Evolutionary conservation across 1,284 basidiomycete genomes (phyloP).

Genomic region (Coniferiporia weirii): DNA sequence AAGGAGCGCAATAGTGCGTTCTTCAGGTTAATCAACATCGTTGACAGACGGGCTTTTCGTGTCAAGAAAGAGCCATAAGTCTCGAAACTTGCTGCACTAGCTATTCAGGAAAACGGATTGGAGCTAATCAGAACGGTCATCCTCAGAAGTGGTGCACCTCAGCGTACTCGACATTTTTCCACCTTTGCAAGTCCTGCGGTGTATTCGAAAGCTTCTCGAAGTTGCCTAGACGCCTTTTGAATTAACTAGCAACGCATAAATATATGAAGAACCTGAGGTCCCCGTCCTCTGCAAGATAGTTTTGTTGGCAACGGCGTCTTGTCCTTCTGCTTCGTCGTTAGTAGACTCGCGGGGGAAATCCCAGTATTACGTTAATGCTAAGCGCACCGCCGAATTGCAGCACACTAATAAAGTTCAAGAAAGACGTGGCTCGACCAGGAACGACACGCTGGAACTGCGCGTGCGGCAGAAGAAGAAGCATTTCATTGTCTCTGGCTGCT

Average conservation of each 20-base stretch:
- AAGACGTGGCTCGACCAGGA: conserved; percentile 4
- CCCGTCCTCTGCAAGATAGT: conserved; percentile 4
- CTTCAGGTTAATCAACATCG: conserved; percentile 1
- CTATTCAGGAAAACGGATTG: conserved; percentile 8
- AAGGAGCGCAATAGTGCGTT: conserved; percentile 4
- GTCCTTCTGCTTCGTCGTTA: not conserved
- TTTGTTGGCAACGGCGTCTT: not conserved
- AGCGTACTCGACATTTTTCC: conserved; percentile 5
- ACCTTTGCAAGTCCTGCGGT: conserved; percentile 5
- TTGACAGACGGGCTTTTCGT: not conserved
- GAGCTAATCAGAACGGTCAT: not conserved
- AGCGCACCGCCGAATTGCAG: not conserved
- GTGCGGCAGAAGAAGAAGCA: conserved; percentile 7
- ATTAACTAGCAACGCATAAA: conserved; percentile 7
- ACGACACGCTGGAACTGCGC: conserved; percentile 1
- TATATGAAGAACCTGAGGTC: conserved; percentile 13
- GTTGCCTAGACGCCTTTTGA: conserved; percentile 1
- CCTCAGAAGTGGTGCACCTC: not conserved
- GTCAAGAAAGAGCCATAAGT: conserved; percentile 13
- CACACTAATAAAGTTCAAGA: not conserved
- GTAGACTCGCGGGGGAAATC: conserved; percentile 1
- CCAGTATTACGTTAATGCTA: not conserved
- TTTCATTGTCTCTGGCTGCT: conserved; percentile 7
- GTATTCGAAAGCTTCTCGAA: conserved; percentile 4
- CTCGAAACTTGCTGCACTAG: conserved; percentile 4